phyloP scores from a whole-genome alignment of 2,329 filamentous ascomycete species.

The Verticillium nubilum region DNA sequence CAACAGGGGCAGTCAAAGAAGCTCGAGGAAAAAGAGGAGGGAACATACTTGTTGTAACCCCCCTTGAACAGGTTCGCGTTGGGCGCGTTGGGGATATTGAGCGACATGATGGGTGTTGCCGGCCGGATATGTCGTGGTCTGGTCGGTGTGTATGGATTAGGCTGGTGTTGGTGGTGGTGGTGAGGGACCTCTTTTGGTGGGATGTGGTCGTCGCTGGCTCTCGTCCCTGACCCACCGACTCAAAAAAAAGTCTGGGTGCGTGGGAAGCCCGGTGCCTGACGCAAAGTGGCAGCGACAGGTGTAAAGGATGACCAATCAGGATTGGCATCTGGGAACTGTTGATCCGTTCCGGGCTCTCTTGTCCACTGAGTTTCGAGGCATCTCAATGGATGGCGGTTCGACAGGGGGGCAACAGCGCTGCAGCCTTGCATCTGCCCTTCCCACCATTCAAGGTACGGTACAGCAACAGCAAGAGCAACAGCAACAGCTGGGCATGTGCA shows the following conservation, averaged over 20 bases:
- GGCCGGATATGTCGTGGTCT: slow-evolving; percentile 1
- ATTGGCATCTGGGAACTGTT: slow-evolving; percentile 5
- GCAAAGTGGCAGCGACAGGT: background rate
- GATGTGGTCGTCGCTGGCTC: slow-evolving; percentile 6
- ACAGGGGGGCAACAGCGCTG: background rate
- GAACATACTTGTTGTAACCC: slow-evolving; percentile 86
- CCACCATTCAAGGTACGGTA: background rate
- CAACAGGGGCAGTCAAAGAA: slow-evolving; percentile 4
- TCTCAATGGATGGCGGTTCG: background rate
- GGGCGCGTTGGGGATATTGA: slow-evolving; percentile 90
- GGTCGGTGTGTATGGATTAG: background rate
- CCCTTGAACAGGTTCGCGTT: slow-evolving; percentile 92
- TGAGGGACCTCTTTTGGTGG: slow-evolving; percentile 1
- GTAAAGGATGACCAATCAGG: slow-evolving; percentile 10
- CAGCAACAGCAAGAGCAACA: too few species aligned
- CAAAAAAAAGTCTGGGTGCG: slow-evolving; percentile 14
- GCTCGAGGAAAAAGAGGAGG: slow-evolving; percentile 15
- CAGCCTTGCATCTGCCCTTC: background rate
- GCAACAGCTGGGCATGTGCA: too few species aligned
- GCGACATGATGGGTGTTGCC: slow-evolving; percentile 63
- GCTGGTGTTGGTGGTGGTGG: slow-evolving; percentile 1
- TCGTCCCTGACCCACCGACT: slow-evolving; percentile 5
- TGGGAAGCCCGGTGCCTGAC: background rate
- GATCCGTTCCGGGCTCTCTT: slow-evolving; percentile 10
- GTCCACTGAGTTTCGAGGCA: background rate